Evolutionary conservation across 2,329 filamentous ascomycete genomes (phyloP).

Genomic region (Bipolaris bicolor): DNA sequence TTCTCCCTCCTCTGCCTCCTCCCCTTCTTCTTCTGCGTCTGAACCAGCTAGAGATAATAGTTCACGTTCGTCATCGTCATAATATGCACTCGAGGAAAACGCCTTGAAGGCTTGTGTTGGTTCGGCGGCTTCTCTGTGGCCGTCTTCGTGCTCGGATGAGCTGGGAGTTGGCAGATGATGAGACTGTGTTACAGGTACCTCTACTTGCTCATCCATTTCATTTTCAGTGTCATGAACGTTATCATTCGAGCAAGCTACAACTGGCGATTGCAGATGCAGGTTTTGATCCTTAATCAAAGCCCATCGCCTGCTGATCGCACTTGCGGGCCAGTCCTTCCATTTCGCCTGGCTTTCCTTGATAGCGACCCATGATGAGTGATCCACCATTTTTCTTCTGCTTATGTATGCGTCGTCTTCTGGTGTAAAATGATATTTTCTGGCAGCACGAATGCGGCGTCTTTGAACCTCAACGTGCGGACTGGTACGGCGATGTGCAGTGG

Average conservation of each 20-base stretch:
- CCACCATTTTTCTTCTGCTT: slow-evolving; percentile 35
- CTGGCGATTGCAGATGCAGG: slow-evolving; percentile 9
- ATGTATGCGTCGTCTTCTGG: slow-evolving; percentile 46
- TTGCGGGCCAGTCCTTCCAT: slow-evolving; percentile 28
- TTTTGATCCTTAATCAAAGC: slow-evolving; percentile 18
- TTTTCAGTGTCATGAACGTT: not conserved
- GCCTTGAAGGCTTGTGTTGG: not conserved
- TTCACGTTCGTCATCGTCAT: slow-evolving; percentile 37
- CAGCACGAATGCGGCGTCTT: not conserved
- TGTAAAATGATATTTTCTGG: slow-evolving; percentile 32
- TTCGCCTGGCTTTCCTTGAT: slow-evolving; percentile 28
- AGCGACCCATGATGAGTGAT: slow-evolving; percentile 34
- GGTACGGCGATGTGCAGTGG: slow-evolving; percentile 11
- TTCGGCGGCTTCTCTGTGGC: not conserved
- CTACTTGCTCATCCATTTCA: not conserved
- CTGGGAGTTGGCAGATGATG: slow-evolving; percentile 41
- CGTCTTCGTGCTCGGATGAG: slow-evolving; percentile 28
- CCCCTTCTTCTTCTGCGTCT: slow-evolving; percentile 16
- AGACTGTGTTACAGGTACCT: slow-evolving; percentile 7
- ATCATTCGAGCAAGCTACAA: not conserved
- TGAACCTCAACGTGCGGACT: slow-evolving; percentile 24
- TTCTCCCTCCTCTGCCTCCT: not conserved
- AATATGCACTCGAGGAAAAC: slow-evolving; percentile 29
- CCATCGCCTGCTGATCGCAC: slow-evolving; percentile 26
- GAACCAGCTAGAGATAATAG: slow-evolving; percentile 33